Percentiles rank a stretch among this genome's conserved stretches.
Evolutionary conservation across 2,329 filamentous ascomycete genomes (phyloP).

Genomic region (Chalaropsis ovoidea): DNA sequence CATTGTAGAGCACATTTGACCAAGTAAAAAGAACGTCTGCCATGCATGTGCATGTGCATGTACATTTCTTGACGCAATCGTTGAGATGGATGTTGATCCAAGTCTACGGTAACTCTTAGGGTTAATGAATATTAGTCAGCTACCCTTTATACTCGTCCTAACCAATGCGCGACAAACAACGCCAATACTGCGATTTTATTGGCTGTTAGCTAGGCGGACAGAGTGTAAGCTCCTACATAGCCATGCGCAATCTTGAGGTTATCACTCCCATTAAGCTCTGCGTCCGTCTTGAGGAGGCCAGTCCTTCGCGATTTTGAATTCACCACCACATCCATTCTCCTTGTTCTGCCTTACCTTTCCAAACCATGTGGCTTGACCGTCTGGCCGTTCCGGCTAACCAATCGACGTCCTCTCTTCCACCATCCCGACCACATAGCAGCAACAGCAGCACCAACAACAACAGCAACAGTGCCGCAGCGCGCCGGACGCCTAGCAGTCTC

Average conservation of each 20-base stretch:
- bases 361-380: constrained; percentile 83
- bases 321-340: background rate
- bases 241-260: background rate
- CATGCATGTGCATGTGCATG: background rate
- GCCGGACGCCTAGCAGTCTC: constrained; percentile 52
- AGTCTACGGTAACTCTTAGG: background rate
- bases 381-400: constrained; percentile 57
- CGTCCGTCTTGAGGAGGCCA: background rate
- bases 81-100: background rate
- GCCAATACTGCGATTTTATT: background rate
- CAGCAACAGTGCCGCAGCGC: constrained; percentile 52
- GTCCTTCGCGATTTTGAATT: background rate
- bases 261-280: background rate
- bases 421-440: constrained; percentile 23
- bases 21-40: background rate
- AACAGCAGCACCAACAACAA: constrained; percentile 9
- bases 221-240: constrained; percentile 4
- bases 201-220: constrained; percentile 1
- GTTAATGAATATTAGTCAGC: background rate
- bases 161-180: background rate
- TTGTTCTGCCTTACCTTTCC: background rate
- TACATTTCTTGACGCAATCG: background rate
- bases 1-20: too few relatives aligned
- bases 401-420: constrained; percentile 43
- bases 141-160: background rate